Base-by-base conservation (phyloP, 768 basidiomycete genomes). In the Trametes cubensis region DNA sequence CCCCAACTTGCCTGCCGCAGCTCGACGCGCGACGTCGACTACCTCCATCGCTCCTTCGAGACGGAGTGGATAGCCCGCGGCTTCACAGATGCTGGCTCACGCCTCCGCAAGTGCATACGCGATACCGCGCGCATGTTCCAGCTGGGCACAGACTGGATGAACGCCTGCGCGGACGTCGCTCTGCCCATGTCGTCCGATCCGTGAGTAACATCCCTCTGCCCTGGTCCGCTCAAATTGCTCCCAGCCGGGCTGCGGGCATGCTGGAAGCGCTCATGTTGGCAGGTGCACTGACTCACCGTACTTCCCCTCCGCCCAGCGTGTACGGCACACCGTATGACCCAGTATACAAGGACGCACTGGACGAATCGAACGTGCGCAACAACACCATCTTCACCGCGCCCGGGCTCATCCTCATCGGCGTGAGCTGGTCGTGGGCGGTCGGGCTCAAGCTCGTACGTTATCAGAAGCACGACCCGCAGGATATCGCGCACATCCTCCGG, bases 131-230 rank as follows among this genome's bases (percentile, higher is more conserved):
- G 18, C 70, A 72, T 7, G 80, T 85, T 66, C 69, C 67, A 69
- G 3, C 78, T 82, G 51, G 88, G 89, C 23, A 74, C 76, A 57
- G 88, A 90, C 70, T 90, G 89, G 89, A 88, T 90, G 88, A 90
- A 90, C 58, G 81, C 84, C 4, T 85, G 88, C 64, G 85, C 89
- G 0, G 89, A 90, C 64, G 78, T 88, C 15, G 86, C 88, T 2
- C 76, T 90, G 50, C 88, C 89, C 17, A 81, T 86, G 80, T 82
- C 84, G 20, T 71, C 49, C 40, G 49, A 59, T 42, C 58, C 58
- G 58, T 59, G 74, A 61, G 84, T 86, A 85, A 88, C 68, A 73
- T 86, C 80, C 42, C 28, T 17, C 25, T 41, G 38, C 28, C 41
- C 48, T 18, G 21, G 34, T 23, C 53, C 57, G 42, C 46, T 30